These are phyloP conservation scores for Bolboschoenoplectus hybrid DNA, from an alignment of 202 grass and related monocot species.

Conservation along the genomic window DNA sequence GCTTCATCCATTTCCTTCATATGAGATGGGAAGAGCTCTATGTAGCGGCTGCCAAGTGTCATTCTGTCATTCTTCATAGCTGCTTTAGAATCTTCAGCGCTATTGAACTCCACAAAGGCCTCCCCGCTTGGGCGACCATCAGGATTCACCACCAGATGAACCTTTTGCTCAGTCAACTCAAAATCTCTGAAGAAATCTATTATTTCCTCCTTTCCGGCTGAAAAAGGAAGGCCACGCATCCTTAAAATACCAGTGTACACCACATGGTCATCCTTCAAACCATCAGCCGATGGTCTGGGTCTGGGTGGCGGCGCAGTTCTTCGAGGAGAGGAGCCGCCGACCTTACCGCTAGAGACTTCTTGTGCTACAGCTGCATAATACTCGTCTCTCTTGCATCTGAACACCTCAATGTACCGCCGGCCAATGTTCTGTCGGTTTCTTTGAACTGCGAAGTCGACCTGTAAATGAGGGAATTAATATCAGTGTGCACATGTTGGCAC, in stretches of 20 bases:
- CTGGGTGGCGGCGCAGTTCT: constrained; percentile 17
- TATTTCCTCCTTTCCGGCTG: constrained; percentile 43
- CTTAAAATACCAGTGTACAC: constrained; percentile 39
- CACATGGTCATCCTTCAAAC: constrained; percentile 29
- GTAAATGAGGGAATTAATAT: background rate
- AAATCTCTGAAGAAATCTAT: constrained; percentile 49
- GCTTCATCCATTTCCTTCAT: constrained; percentile 45
- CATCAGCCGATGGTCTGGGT: constrained; percentile 20
- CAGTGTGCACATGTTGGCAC: background rate
- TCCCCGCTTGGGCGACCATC: constrained; percentile 48
- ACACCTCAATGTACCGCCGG: constrained; percentile 50
- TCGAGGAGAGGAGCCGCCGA: constrained; percentile 22
- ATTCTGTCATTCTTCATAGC: constrained; percentile 54
- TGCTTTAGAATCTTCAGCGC: constrained; percentile 35
- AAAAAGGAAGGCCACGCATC: constrained; percentile 51
- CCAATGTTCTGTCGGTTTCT: constrained; percentile 49
- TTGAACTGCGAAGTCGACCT: constrained; percentile 47
- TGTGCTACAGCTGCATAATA: constrained; percentile 46
- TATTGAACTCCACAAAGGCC: constrained; percentile 48
- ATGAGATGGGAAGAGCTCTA: constrained; percentile 48
- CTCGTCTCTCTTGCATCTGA: constrained; percentile 45
- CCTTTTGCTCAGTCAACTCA: constrained; percentile 28
- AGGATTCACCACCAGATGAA: constrained; percentile 38
- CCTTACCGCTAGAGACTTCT: constrained; percentile 35
- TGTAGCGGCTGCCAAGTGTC: constrained; percentile 51